Percentiles rank a stretch among this genome's conserved stretches.
Conservation (phyloP, 495 filamentous ascomycete species). For the Aspergillus nidulans region DNA sequence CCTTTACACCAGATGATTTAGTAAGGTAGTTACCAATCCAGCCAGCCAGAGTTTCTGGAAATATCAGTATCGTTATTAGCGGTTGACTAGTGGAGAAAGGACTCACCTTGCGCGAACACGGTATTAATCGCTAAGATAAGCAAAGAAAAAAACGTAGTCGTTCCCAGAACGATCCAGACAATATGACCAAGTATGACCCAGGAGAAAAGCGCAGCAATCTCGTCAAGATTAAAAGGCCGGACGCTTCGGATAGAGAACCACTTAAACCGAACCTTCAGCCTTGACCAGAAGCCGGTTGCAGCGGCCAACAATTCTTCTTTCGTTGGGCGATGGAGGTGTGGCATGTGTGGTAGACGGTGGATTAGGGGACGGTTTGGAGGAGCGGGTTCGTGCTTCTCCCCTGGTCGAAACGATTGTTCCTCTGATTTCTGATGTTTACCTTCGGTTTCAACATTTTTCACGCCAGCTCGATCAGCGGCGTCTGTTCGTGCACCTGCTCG, state of each 20-base stretch:
- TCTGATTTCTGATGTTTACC: neutral
- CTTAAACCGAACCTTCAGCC: conserved; percentile 90
- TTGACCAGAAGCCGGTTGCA: conserved; percentile 86
- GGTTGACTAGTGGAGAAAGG: neutral
- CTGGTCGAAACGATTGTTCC: neutral
- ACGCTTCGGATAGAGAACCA: conserved; percentile 95
- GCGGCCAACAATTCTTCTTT: conserved; percentile 92
- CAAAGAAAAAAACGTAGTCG: conserved; percentile 94
- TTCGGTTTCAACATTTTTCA: conserved; percentile 9
- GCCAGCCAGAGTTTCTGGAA: conserved; percentile 78
- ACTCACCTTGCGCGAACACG: conserved; percentile 85
- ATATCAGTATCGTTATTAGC: conserved; percentile 19
- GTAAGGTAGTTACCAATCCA: conserved; percentile 96
- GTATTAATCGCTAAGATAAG: conserved; percentile 89
- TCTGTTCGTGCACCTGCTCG: conserved; percentile 10
- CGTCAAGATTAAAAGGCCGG: conserved; percentile 93
- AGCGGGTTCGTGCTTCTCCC: conserved; percentile 12
- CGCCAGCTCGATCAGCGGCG: neutral
- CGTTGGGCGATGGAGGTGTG: conserved; percentile 75
- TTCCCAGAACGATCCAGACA: conserved; percentile 90
- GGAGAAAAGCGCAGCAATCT: conserved; percentile 90
- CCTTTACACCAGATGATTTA: conserved; percentile 87
- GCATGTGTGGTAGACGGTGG: conserved; percentile 63
- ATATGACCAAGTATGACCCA: conserved; percentile 93
- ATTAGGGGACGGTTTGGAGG: conserved; percentile 47